These are phyloP conservation scores for Monosporascus sp. DNA, from an alignment of 2,329 filamentous ascomycete species.

Conservation along the genomic window DNA sequence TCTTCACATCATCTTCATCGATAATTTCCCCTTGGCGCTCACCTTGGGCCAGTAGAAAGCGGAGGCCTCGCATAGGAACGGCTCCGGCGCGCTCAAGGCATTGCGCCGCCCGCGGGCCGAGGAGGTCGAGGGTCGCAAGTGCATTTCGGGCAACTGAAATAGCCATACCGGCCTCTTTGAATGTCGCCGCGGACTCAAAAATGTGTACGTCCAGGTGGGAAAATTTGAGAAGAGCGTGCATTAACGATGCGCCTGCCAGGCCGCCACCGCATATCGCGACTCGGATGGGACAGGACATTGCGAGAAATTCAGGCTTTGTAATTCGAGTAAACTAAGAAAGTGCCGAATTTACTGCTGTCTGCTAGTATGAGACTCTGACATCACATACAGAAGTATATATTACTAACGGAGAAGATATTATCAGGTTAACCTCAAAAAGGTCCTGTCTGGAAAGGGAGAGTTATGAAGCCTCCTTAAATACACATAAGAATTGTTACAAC, in stretches of 20 bases:
- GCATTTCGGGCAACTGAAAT: slow-evolving; percentile 6
- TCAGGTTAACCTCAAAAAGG: no score
- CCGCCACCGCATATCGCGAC: slow-evolving; percentile 14
- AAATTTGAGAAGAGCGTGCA: slow-evolving; percentile 3
- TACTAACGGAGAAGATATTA: no score
- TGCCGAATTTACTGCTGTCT: no score
- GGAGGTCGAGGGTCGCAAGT: slow-evolving; percentile 4
- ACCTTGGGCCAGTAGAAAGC: slow-evolving; percentile 6
- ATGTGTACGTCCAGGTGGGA: slow-evolving; percentile 10
- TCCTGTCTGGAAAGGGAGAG: no score
- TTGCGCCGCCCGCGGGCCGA: slow-evolving; percentile 2
- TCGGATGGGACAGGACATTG: slow-evolving; percentile 9
- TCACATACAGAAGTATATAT: no score
- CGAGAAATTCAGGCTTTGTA: neutral
- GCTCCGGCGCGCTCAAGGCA: slow-evolving; percentile 7
- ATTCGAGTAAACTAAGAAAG: no score
- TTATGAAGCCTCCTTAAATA: no score
- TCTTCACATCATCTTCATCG: slow-evolving; percentile 6
- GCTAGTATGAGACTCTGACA: no score
- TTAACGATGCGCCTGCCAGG: slow-evolving; percentile 11
- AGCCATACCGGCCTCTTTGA: slow-evolving; percentile 7
- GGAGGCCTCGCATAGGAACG: slow-evolving; percentile 2
- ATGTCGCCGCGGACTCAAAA: slow-evolving; percentile 8
- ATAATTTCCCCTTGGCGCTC: neutral
- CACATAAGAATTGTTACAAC: no score